These are phyloP conservation scores for Trichoderma harzianum DNA, from an alignment of 2,329 filamentous ascomycete species.

Conservation along the genomic window DNA sequence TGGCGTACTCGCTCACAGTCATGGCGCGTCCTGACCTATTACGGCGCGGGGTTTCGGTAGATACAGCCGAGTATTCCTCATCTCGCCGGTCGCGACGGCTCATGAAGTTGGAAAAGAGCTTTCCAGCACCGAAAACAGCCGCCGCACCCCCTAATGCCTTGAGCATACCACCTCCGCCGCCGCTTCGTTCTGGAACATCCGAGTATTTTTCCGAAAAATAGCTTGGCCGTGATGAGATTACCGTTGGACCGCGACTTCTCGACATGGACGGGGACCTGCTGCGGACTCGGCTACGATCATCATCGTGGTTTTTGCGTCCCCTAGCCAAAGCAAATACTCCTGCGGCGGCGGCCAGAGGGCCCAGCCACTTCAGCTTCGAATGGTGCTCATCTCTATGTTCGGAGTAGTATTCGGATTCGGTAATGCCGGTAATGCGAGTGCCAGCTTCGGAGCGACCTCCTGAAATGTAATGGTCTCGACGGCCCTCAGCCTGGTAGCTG, in stretches of 20 bases:
- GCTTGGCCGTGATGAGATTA: conserved; percentile 53
- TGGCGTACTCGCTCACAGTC: conserved; percentile 50
- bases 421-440: conserved; percentile 39
- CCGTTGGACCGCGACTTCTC: conserved; percentile 44
- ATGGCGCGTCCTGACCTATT: conserved; percentile 37
- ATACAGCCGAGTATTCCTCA: conserved; percentile 61
- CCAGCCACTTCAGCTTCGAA: conserved; percentile 45
- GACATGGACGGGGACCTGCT: conserved; percentile 38
- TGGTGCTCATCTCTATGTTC: conserved; percentile 31
- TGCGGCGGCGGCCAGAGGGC: conserved; percentile 50
- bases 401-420: conserved; percentile 41
- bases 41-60: conserved; percentile 57
- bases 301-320: conserved; percentile 40
- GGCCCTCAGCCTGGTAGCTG: conserved; percentile 62
- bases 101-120: conserved; percentile 57
- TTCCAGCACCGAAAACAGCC: conserved; percentile 60
- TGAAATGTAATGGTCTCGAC: conserved; percentile 53
- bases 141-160: conserved; percentile 59
- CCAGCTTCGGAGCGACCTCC: conserved; percentile 53
- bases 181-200: conserved; percentile 38
- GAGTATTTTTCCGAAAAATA: conserved; percentile 66
- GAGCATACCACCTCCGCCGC: conserved; percentile 53
- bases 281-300: conserved; percentile 41
- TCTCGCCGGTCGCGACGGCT: conserved; percentile 52
- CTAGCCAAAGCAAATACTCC: conserved; percentile 47